phyloP scores from a whole-genome alignment of 1,139 yeast species.

The Yamadazyma atmosphaerica region DNA sequence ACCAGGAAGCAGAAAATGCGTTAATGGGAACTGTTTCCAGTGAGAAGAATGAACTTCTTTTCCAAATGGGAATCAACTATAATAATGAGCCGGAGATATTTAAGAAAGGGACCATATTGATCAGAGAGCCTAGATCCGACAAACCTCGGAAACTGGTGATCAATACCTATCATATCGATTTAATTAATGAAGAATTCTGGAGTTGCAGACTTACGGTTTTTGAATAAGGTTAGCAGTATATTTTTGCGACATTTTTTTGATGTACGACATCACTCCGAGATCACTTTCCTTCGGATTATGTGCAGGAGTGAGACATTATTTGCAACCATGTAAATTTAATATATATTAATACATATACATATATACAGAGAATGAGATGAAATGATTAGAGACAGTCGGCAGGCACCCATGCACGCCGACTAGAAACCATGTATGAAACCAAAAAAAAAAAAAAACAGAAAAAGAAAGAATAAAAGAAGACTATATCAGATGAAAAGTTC shows the following conservation, averaged over 20 bases:
- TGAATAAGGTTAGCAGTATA: background rate
- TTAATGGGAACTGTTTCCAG: conserved; percentile 73
- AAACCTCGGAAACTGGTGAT: conserved; percentile 50
- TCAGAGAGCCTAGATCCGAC: conserved; percentile 44
- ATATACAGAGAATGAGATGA: conserved; percentile 1
- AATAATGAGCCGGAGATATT: conserved; percentile 86
- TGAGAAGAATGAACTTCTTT: conserved; percentile 87
- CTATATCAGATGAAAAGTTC: conserved; percentile 11
- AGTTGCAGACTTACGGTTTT: conserved; percentile 36
- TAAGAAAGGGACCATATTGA: conserved; percentile 79
- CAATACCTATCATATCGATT: conserved; percentile 50
- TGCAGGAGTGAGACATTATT: background rate
- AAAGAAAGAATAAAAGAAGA: background rate
- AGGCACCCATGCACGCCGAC: background rate
- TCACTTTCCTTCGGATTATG: background rate
- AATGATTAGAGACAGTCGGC: background rate
- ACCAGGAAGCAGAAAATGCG: conserved; percentile 75
- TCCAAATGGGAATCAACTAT: conserved; percentile 82
- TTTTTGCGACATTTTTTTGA: background rate
- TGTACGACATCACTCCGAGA: background rate
- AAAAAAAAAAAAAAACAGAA: background rate
- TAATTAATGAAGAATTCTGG: conserved; percentile 61
- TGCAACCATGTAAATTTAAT: conserved; percentile 1
- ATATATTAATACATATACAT: conserved; percentile 2
- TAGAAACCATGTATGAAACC: background rate